Conservation (phyloP, 768 basidiomycete genomes). For the Boletus edulis region DNA sequence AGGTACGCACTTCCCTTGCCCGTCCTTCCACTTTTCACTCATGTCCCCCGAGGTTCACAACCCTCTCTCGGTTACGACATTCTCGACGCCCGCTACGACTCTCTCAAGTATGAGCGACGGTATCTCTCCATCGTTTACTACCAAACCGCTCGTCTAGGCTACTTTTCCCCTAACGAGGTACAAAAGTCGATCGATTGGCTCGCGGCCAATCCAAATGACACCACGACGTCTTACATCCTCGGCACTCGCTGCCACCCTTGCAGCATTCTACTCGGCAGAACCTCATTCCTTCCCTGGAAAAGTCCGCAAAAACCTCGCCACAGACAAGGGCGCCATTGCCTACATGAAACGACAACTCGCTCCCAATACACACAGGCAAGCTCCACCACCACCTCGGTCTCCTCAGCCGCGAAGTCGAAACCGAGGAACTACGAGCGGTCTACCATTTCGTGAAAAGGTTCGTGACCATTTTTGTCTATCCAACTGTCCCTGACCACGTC, state of each 20-base stretch:
- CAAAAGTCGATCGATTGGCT: slow-evolving; percentile 70
- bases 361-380: no score
- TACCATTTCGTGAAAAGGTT: no score
- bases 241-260: slow-evolving; percentile 79
- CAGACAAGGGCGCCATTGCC: no score
- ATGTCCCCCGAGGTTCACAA: slow-evolving; percentile 34
- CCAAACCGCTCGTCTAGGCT: slow-evolving; percentile 61
- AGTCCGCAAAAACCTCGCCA: no score
- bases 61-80: slow-evolving; percentile 63
- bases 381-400: no score
- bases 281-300: no score
- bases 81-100: slow-evolving; percentile 65
- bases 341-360: no score
- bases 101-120: slow-evolving; percentile 71
- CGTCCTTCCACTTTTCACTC: background rate
- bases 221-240: slow-evolving; percentile 78
- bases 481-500: no score
- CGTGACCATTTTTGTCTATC: no score
- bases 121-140: slow-evolving; percentile 62
- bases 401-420: no score
- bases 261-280: no score
- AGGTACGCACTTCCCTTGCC: slow-evolving; percentile 36
- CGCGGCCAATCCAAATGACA: slow-evolving; percentile 61
- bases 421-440: no score
- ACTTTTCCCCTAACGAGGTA: slow-evolving; percentile 58